Conservation (phyloP, 331 rosid genomes). For the Quercus tomentella region DNA sequence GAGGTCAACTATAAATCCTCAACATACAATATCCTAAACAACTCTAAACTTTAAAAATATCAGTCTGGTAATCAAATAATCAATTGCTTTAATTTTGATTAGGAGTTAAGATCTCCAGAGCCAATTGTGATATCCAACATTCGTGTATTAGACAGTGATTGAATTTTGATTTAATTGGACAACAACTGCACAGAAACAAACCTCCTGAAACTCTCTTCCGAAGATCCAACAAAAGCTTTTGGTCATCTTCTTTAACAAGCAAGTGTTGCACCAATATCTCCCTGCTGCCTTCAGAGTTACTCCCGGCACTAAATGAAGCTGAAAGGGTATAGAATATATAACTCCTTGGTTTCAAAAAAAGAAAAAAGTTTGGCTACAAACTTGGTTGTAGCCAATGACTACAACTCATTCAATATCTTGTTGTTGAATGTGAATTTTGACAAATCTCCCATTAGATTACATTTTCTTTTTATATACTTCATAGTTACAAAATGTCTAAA, state of each 20-base stretch:
- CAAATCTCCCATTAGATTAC: too few relatives aligned
- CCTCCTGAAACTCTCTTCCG: slow-evolving; percentile 64
- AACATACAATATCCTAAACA: slow-evolving; percentile 1
- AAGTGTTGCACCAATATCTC: slow-evolving; percentile 92
- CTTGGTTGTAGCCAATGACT: too few relatives aligned
- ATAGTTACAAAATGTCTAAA: too few relatives aligned
- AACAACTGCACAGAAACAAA: slow-evolving; percentile 7
- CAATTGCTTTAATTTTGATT: neutral
- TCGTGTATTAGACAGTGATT: neutral
- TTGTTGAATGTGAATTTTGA: too few relatives aligned
- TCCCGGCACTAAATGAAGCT: slow-evolving; percentile 57
- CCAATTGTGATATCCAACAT: neutral
- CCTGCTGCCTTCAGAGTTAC: slow-evolving; percentile 45
- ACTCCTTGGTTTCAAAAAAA: neutral
- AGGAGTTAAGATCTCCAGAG: neutral
- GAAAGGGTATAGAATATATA: slow-evolving; percentile 25
- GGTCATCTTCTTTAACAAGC: slow-evolving; percentile 77
- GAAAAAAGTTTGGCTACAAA: too few relatives aligned
- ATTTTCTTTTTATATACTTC: too few relatives aligned
- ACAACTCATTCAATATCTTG: too few relatives aligned
- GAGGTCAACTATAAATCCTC: too few relatives aligned
- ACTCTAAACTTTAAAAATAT: neutral
- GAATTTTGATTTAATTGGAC: neutral
- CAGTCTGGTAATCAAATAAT: neutral
- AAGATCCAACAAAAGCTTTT: slow-evolving; percentile 65